Conservation (phyloP, 805 yeast genomes). For the Yamadazyma paraphyllophila region DNA sequence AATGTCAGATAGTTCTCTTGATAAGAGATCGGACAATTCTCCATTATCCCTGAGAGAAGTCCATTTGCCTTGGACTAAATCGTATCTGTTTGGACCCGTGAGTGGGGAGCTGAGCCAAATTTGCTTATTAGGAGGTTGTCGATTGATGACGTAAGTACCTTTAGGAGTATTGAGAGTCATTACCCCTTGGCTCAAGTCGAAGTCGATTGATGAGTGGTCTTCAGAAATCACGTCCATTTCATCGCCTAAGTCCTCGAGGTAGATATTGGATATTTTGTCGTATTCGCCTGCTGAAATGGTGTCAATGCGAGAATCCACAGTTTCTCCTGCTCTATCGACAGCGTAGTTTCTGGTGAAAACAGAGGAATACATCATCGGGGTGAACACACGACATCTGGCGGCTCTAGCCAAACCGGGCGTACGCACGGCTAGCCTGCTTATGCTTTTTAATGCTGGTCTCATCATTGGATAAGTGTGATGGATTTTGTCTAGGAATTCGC, state of each 20-base stretch:
- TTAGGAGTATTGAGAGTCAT: conserved; percentile 62
- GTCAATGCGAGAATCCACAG: conserved; percentile 40
- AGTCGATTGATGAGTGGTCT: conserved; percentile 59
- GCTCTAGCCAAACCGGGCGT: too few relatives aligned
- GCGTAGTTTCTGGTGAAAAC: conserved; percentile 9
- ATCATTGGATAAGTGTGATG: conserved; percentile 1
- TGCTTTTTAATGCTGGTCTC: neutral
- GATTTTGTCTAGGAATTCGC: neutral
- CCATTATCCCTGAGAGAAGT: conserved; percentile 64
- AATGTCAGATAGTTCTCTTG: conserved; percentile 30
- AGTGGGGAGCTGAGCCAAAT: conserved; percentile 94
- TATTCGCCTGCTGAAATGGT: conserved; percentile 52
- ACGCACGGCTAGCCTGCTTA: neutral
- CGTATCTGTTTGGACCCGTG: conserved; percentile 83
- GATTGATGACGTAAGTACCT: conserved; percentile 90
- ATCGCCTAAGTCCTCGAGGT: conserved; percentile 66
- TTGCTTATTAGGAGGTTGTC: conserved; percentile 96
- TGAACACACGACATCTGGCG: neutral
- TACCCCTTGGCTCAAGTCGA: conserved; percentile 85
- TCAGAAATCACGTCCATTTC: conserved; percentile 70
- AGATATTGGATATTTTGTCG: conserved; percentile 61
- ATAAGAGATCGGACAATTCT: conserved; percentile 32
- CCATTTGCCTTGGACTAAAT: conserved; percentile 75
- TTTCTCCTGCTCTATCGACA: conserved; percentile 14
- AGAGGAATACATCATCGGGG: neutral